phyloP scores from a whole-genome alignment of 2,329 filamentous ascomycete species.

The Thermothelomyces thermophilus region DNA sequence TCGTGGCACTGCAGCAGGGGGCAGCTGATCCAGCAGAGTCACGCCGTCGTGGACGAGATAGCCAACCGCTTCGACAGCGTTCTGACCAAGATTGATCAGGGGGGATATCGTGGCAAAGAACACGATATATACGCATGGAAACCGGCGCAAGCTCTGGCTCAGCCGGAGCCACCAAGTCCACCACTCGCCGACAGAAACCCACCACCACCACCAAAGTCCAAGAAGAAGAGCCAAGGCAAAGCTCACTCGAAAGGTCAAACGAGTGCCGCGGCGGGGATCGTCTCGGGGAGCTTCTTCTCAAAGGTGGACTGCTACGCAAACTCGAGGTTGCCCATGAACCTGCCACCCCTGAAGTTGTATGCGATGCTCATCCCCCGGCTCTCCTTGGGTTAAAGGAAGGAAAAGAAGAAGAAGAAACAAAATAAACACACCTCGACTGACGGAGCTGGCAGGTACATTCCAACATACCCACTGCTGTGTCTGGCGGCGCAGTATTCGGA shows the following conservation, averaged over 20 bases:
- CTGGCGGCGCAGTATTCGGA: constrained; percentile 73
- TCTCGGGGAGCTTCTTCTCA: constrained; percentile 56
- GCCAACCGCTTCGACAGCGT: constrained; percentile 58
- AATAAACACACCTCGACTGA: constrained; percentile 9
- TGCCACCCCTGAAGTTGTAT: constrained; percentile 63
- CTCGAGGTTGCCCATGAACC: constrained; percentile 60
- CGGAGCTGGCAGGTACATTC: constrained; percentile 51
- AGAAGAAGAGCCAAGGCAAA: constrained; percentile 30
- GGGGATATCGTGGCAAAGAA: constrained; percentile 47
- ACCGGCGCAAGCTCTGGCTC: constrained; percentile 15
- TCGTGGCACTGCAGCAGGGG: constrained; percentile 38
- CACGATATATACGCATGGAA: constrained; percentile 45
- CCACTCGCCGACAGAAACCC: constrained; percentile 11
- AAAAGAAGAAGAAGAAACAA: too few relatives aligned
- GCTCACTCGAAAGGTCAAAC: constrained; percentile 33
- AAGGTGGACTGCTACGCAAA: constrained; percentile 78
- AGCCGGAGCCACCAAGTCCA: background rate
- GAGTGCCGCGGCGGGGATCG: constrained; percentile 30
- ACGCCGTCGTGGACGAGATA: constrained; percentile 52
- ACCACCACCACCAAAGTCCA: constrained; percentile 13
- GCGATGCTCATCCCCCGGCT: constrained; percentile 19
- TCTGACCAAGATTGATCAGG: constrained; percentile 65
- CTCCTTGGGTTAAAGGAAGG: too few relatives aligned
- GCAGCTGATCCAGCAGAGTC: constrained; percentile 40
- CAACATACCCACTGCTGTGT: constrained; percentile 70